These are phyloP conservation scores for Plenodomus lindquistii DNA, from an alignment of 2,329 filamentous ascomycete genomes.

Conservation along the genomic window DNA sequence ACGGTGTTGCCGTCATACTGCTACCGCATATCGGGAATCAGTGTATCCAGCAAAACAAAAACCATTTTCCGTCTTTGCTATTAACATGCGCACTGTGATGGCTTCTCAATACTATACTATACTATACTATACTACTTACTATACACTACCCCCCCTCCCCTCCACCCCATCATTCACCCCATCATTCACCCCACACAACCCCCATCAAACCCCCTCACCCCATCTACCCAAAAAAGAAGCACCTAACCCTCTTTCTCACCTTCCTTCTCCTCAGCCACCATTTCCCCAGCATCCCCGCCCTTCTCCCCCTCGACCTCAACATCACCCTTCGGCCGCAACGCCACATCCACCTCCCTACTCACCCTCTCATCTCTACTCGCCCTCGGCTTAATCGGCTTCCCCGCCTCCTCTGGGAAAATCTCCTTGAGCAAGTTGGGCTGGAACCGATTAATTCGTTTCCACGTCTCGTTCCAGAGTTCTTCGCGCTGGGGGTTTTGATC, in stretches of 20 bases:
- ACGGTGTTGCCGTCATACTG: too few species aligned
- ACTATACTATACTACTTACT: background rate
- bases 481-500: constrained; percentile 55
- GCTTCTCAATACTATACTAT: background rate
- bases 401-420: constrained; percentile 57
- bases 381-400: constrained; percentile 31
- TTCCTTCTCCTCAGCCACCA: background rate
- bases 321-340: constrained; percentile 5
- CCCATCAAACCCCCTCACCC: background rate
- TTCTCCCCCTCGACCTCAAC: constrained; percentile 1
- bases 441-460: constrained; percentile 63
- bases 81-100: too few species aligned
- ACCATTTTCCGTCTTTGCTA: too few species aligned
- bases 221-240: constrained; percentile 2
- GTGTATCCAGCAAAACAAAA: too few species aligned
- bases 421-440: constrained; percentile 63
- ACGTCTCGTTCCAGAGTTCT: constrained; percentile 64
- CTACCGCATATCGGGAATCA: too few species aligned
- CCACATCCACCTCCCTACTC: constrained; percentile 13
- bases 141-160: background rate
- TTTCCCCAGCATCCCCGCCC: constrained; percentile 3
- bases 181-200: background rate
- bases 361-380: constrained; percentile 21
- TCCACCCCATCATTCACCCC: background rate
- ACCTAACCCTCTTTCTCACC: constrained; percentile 16